These are phyloP conservation scores for Aphanomyces cochlioides DNA, from an alignment of 352 stramenopile species.

Conservation along the genomic window DNA sequence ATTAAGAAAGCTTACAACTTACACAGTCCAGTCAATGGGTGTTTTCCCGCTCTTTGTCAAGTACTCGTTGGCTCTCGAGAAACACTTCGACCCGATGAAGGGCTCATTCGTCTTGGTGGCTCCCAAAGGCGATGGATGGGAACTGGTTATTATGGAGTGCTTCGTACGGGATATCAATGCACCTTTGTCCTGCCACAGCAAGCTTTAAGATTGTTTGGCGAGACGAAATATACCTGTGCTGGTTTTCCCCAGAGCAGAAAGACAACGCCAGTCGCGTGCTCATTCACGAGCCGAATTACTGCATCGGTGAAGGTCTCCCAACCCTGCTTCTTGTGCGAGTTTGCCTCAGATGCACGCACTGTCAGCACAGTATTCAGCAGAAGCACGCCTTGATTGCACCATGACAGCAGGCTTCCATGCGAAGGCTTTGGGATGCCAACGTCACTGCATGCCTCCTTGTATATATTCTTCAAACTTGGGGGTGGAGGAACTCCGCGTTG, in stretches of 20 bases:
- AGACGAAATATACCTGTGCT: slow-evolving; percentile 53
- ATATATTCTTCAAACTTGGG: slow-evolving; percentile 97
- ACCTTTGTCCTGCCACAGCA: slow-evolving; percentile 46
- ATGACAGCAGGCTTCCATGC: slow-evolving; percentile 91
- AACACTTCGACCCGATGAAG: slow-evolving; percentile 94
- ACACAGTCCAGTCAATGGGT: slow-evolving; percentile 79
- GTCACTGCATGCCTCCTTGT: slow-evolving; percentile 92
- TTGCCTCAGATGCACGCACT: slow-evolving; percentile 86
- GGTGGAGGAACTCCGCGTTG: slow-evolving; percentile 82
- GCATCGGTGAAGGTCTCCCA: slow-evolving; percentile 98
- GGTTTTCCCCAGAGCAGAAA: slow-evolving; percentile 99
- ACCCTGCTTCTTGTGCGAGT: slow-evolving; percentile 94
- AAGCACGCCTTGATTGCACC: slow-evolving; percentile 95
- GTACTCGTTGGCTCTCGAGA: slow-evolving; percentile 80
- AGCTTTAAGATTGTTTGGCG: too few relatives aligned
- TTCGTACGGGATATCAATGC: slow-evolving; percentile 70
- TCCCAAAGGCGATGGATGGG: slow-evolving; percentile 92
- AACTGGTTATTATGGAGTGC: slow-evolving; percentile 85
- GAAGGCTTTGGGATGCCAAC: slow-evolving; percentile 62
- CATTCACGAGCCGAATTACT: slow-evolving; percentile 85
- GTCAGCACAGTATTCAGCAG: slow-evolving; percentile 98
- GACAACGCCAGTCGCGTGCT: slow-evolving; percentile 84
- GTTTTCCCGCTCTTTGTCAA: slow-evolving; percentile 70
- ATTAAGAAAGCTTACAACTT: slow-evolving; percentile 7
- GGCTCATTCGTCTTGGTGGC: slow-evolving; percentile 94